Evolutionary conservation across 148 eudicot genomes (phyloP).

Genomic region (Camellia granthamiana): DNA sequence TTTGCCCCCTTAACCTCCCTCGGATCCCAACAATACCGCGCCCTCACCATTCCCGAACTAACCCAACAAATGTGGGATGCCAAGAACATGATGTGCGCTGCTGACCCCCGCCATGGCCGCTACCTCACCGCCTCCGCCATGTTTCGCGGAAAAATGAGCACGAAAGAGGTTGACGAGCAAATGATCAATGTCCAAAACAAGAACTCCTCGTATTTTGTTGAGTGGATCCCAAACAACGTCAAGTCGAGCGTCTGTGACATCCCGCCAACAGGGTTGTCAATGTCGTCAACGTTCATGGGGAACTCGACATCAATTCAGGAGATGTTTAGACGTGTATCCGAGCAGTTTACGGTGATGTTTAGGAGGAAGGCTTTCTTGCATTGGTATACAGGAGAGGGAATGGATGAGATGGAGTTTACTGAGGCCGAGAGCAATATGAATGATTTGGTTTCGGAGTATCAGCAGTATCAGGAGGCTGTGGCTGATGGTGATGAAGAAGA

Average conservation of each 20-base stretch:
- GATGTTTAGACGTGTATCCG: slow-evolving; percentile 12
- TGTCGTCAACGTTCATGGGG: slow-evolving; percentile 13
- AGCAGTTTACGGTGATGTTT: slow-evolving; percentile 17
- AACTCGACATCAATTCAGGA: slow-evolving; percentile 13
- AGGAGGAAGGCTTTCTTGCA: slow-evolving; percentile 21
- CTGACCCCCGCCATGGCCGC: slow-evolving; percentile 49
- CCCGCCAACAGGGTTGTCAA: background rate
- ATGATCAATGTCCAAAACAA: slow-evolving; percentile 14
- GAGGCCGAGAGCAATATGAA: slow-evolving; percentile 14
- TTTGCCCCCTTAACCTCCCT: slow-evolving; percentile 69
- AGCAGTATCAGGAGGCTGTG: slow-evolving; percentile 17
- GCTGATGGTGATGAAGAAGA: slow-evolving; percentile 14
- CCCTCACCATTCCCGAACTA: slow-evolving; percentile 55
- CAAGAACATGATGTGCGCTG: slow-evolving; percentile 54
- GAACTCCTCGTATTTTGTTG: slow-evolving; percentile 9
- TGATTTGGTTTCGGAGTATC: slow-evolving; percentile 18
- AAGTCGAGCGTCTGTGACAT: slow-evolving; percentile 10
- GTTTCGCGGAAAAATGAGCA: slow-evolving; percentile 53
- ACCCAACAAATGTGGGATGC: slow-evolving; percentile 49
- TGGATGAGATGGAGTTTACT: slow-evolving; percentile 19
- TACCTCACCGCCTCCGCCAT: slow-evolving; percentile 59
- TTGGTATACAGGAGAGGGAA: slow-evolving; percentile 15
- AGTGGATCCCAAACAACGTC: slow-evolving; percentile 14
- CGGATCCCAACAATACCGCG: slow-evolving; percentile 54
- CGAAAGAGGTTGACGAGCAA: slow-evolving; percentile 14